Evolutionary conservation across 441 rosid species (phyloP), one percentile per base, ranked within the genome.

Genomic region (Gossypium trilobum): DNA sequence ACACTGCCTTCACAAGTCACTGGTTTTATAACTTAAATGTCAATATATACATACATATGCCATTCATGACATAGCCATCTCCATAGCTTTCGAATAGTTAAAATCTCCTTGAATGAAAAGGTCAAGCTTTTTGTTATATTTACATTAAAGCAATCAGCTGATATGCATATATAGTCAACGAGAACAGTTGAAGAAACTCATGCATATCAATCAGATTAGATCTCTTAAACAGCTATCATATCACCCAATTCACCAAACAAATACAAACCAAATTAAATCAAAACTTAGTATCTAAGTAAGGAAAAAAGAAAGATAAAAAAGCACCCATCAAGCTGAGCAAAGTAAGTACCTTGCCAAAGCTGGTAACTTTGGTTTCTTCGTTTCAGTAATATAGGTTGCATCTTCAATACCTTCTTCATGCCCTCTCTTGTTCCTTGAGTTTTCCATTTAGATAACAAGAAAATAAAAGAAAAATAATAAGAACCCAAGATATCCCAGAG

Each of bases 341-440:
- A 60, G 67, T 68, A 70, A 81, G 71, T 78, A 94, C 98, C 97
- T 89, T 62, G 95, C 96, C 75, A 94, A 88, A 78, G 92, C 91
- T 22, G 97, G 97, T 74, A 90, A 39, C 77, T 87, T 94, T 60
- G 87, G 83, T 85, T 80, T 93, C 80, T 93, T 93, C 5, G 91
- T 78, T 70, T 85, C 93, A 0, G 87, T 82, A 60, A 80, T 63
- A 68, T 74, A 65, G 54, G 77, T 81, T 68, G 73, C 86, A 79
- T 88, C 94, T 71, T 86, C 94, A 73, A 74, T 79, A 71, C 80
- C 77, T 73, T 83, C 81, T 68, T 86, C 89, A 80, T 74, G 81
- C 44, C 85, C 89, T 72, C 98, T 87, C 83, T 91, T 86, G 82
- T 79, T 83, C 78, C 88, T 78, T 58, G 89, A 86, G 83, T 81